phyloP scores from a whole-genome alignment of 495 filamentous ascomycete genomes.

The Lophiotrema nucula region DNA sequence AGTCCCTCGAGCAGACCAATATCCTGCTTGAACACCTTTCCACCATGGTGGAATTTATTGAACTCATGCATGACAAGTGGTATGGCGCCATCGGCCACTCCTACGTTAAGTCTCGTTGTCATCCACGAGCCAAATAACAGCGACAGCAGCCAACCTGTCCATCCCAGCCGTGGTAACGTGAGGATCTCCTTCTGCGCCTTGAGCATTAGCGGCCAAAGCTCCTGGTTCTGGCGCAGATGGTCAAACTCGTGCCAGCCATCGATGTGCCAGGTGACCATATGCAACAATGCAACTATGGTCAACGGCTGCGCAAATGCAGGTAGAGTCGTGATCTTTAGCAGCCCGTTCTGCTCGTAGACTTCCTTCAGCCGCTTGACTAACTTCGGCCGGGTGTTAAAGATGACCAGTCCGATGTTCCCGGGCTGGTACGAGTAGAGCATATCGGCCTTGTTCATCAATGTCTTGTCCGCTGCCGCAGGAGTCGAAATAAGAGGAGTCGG shows the following conservation, averaged over 20 bases:
- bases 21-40: slow-evolving; percentile 11
- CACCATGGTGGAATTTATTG: slow-evolving; percentile 6
- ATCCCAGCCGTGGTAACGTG: background rate
- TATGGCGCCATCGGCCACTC: background rate
- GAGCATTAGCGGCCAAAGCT: slow-evolving; percentile 1
- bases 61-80: background rate
- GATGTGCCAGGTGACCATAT: background rate
- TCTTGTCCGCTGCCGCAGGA: background rate
- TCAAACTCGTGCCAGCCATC: background rate
- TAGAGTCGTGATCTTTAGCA: background rate
- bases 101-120: background rate
- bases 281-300: background rate
- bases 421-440: background rate
- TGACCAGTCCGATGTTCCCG: background rate
- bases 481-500: background rate
- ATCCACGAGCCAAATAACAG: slow-evolving; percentile 4
- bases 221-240: background rate
- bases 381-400: background rate
- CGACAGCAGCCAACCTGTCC: slow-evolving; percentile 5
- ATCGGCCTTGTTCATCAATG: background rate
- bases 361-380: background rate
- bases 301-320: background rate
- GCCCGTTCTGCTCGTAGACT: background rate
- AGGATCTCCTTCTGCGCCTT: background rate
- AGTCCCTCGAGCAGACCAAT: background rate